phyloP scores from a whole-genome alignment of 129 eudicot genomes.

The Pulicaria dysenterica region DNA sequence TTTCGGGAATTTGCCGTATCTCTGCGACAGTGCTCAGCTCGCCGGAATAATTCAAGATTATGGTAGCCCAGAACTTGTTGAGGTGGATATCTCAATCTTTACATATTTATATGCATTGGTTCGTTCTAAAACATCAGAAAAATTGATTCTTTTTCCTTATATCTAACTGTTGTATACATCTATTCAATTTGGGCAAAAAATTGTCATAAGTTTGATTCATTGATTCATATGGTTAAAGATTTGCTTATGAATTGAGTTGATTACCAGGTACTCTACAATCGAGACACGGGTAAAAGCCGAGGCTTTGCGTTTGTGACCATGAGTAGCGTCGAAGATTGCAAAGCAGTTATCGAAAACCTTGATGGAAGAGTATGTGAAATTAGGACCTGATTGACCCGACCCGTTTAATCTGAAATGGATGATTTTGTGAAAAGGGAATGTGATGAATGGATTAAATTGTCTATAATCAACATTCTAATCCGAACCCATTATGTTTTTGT shows the following conservation, averaged over 20 bases:
- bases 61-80: conserved; percentile 86
- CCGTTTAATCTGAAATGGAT: background rate
- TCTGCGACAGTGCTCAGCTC: conserved; percentile 88
- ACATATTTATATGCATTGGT: background rate
- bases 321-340: conserved; percentile 82
- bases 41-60: conserved; percentile 87
- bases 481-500: conserved; percentile 11
- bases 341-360: conserved; percentile 72
- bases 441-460: background rate
- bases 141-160: background rate
- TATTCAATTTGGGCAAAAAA: background rate
- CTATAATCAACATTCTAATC: background rate
- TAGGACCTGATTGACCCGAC: background rate
- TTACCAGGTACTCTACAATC: conserved; percentile 73
- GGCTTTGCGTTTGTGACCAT: conserved; percentile 97
- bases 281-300: conserved; percentile 82
- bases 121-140: background rate
- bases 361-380: conserved; percentile 66
- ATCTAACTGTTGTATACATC: background rate
- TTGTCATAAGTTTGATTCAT: background rate
- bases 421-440: background rate
- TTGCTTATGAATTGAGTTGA: background rate
- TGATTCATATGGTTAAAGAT: conserved; percentile 13
- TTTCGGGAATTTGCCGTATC: conserved; percentile 85
- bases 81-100: conserved; percentile 45